A percentile compares a stretch with the other conserved stretches of the same genome.
Evolutionary conservation across 768 basidiomycete genomes (phyloP).

Genomic region (Boletus speciosus): DNA sequence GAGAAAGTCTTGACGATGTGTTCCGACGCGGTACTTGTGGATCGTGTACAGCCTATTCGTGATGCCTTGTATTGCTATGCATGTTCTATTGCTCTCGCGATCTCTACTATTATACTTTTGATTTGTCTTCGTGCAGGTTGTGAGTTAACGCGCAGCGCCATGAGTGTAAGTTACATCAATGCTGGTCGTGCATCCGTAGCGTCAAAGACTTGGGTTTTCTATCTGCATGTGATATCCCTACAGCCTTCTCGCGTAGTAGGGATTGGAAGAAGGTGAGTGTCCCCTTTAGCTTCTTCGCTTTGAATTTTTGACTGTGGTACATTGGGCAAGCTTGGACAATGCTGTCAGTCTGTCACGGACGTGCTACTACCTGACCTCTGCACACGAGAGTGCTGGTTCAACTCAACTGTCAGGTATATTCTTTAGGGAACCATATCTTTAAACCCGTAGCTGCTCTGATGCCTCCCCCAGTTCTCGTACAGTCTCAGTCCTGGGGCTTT

Average conservation of each 20-base stretch:
- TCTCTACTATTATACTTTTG: neutral
- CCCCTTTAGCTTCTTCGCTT: neutral
- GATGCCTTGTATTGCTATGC: constrained; percentile 16
- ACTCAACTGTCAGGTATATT: too few species aligned
- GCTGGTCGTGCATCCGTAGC: too few species aligned
- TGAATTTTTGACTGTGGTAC: neutral
- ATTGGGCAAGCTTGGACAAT: neutral
- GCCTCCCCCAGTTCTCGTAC: too few species aligned
- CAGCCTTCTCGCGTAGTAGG: neutral
- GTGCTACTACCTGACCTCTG: too few species aligned
- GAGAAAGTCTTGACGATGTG: constrained; percentile 24
- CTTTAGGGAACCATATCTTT: too few species aligned
- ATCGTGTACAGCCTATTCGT: constrained; percentile 9
- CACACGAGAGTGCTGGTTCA: too few species aligned
- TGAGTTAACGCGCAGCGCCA: neutral
- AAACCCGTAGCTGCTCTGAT: too few species aligned
- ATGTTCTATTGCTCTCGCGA: constrained; percentile 7
- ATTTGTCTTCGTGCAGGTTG: neutral
- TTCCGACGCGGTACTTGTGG: neutral
- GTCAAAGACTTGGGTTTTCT: neutral
- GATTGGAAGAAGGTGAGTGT: neutral
- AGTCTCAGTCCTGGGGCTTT: too few species aligned
- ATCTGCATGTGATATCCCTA: neutral
- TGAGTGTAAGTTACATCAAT: neutral
- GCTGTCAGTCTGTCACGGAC: too few species aligned